phyloP scores from a whole-genome alignment of 176 grass and related monocot genomes.

The Oryza glumipatula region DNA sequence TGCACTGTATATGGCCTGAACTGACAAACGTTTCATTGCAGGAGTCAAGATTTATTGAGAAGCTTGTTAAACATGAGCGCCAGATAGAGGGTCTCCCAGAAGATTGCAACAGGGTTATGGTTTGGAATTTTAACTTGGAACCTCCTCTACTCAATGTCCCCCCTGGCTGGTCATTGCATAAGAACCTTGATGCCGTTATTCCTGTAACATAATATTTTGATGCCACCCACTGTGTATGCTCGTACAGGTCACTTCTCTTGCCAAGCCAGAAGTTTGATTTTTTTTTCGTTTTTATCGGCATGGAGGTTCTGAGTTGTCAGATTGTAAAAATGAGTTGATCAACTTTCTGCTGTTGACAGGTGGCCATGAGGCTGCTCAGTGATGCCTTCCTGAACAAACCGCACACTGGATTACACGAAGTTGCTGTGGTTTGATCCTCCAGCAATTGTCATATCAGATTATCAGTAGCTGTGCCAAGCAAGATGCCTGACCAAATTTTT shows the following conservation, averaged over 20 bases:
- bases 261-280: slow-evolving; percentile 24
- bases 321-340: not conserved
- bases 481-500: slow-evolving; percentile 10
- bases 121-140: slow-evolving; percentile 76
- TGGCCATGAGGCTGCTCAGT: not conserved
- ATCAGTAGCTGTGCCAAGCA: slow-evolving; percentile 6
- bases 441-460: not conserved
- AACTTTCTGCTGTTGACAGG: not conserved
- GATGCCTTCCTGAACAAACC: slow-evolving; percentile 26
- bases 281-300: too few species aligned
- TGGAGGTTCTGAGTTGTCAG: slow-evolving; percentile 2
- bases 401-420: not conserved
- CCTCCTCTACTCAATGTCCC: slow-evolving; percentile 62
- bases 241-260: slow-evolving; percentile 41
- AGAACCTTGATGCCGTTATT: slow-evolving; percentile 56
- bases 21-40: slow-evolving; percentile 51
- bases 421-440: not conserved
- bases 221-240: not conserved
- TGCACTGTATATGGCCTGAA: slow-evolving; percentile 6
- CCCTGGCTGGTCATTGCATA: slow-evolving; percentile 62
- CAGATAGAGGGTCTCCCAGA: slow-evolving; percentile 91
- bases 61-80: slow-evolving; percentile 79
- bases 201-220: slow-evolving; percentile 49
- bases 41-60: slow-evolving; percentile 82
- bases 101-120: slow-evolving; percentile 81